phyloP scores from a whole-genome alignment of 2,329 filamentous ascomycete genomes.

The Mollisiaceae sp. region DNA sequence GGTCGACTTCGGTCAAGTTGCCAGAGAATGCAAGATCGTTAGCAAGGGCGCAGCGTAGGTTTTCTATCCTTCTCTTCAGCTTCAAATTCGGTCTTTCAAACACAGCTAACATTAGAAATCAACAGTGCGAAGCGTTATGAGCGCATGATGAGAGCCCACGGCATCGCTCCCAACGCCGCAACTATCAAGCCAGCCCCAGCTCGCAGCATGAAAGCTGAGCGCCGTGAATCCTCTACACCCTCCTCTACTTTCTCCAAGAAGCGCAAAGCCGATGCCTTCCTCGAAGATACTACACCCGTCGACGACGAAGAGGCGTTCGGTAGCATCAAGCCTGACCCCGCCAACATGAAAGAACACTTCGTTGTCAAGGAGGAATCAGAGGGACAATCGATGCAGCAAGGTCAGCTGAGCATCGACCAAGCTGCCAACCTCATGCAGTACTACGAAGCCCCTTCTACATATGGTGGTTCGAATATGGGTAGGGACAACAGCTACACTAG shows the following conservation, averaged over 20 bases:
- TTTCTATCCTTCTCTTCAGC: background rate
- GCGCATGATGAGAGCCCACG: slow-evolving; percentile 65
- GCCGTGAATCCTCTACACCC: slow-evolving; percentile 16
- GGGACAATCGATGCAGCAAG: slow-evolving; percentile 11
- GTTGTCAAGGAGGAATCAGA: slow-evolving; percentile 31
- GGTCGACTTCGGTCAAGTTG: slow-evolving; percentile 71
- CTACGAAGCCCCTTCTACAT: slow-evolving; percentile 28
- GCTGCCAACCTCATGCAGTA: slow-evolving; percentile 32
- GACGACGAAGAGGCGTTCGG: slow-evolving; percentile 35
- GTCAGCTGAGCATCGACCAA: slow-evolving; percentile 26
- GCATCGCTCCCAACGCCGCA: slow-evolving; percentile 46
- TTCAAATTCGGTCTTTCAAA: background rate
- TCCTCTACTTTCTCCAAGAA: slow-evolving; percentile 31
- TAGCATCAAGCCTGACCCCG: slow-evolving; percentile 28
- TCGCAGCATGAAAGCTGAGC: slow-evolving; percentile 27
- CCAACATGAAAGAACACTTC: slow-evolving; percentile 22
- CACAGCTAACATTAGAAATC: slow-evolving; percentile 14
- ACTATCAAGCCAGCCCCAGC: slow-evolving; percentile 33
- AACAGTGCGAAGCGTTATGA: slow-evolving; percentile 70
- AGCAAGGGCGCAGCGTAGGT: slow-evolving; percentile 74
- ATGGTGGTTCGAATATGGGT: background rate
- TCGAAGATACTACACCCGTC: slow-evolving; percentile 29
- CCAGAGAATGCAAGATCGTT: slow-evolving; percentile 65
- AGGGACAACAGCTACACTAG: background rate
- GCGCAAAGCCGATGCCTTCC: slow-evolving; percentile 33